Conservation (phyloP, 208 protist genomes). For the Acanthamoeba divionensis region DNA sequence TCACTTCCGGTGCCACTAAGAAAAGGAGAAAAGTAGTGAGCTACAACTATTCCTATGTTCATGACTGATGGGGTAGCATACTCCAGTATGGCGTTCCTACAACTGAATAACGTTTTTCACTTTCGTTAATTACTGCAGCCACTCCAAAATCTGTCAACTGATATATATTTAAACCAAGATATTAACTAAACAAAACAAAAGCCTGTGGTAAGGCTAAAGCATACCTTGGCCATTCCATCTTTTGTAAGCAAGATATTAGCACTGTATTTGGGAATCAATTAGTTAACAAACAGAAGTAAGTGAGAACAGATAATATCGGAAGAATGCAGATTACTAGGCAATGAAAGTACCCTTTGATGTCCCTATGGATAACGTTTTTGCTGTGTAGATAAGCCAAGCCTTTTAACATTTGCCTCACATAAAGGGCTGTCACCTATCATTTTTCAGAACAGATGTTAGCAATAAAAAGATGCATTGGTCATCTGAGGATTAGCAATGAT, state of each 20-base stretch:
- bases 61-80: constrained; percentile 10
- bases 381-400: constrained; percentile 86
- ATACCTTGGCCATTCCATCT: constrained; percentile 85
- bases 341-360: constrained; percentile 81
- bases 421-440: constrained; percentile 80
- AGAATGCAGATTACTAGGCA: neutral
- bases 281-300: neutral
- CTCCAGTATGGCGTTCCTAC: constrained; percentile 90
- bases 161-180: no score
- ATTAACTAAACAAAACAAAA: neutral
- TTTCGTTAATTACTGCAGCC: constrained; percentile 86
- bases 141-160: constrained; percentile 95
- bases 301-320: neutral
- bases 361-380: constrained; percentile 85
- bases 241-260: constrained; percentile 89
- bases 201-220: neutral
- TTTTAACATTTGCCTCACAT: constrained; percentile 84
- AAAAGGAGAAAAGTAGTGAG: neutral
- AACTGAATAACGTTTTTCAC: constrained; percentile 60
- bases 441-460: no score
- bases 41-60: neutral
- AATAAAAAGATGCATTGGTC: no score
- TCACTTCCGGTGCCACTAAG: constrained; percentile 86
- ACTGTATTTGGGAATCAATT: neutral
- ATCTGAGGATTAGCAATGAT: no score